phyloP scores from a whole-genome alignment of 164 flowering plant genomes.

The Warburgia ugandensis region DNA sequence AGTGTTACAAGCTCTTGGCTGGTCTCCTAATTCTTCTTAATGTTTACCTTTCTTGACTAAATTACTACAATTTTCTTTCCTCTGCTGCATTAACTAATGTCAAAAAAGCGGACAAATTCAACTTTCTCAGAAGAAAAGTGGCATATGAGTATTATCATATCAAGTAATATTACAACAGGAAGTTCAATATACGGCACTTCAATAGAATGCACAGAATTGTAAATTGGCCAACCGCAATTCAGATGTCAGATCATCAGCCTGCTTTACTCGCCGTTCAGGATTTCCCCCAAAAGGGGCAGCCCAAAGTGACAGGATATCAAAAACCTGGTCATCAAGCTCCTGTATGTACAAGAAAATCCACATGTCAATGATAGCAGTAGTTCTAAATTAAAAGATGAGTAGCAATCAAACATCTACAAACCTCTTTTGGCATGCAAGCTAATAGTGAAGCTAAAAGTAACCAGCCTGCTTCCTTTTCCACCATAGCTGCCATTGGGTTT shows the following conservation, averaged over 20 bases:
- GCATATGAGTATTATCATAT: too few species aligned
- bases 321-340: slow-evolving; percentile 94
- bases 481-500: slow-evolving; percentile 52
- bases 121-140: too few species aligned
- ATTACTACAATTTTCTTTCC: too few species aligned
- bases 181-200: too few species aligned
- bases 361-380: background rate
- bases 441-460: slow-evolving; percentile 70
- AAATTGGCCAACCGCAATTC: slow-evolving; percentile 50
- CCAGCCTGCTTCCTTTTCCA: slow-evolving; percentile 93
- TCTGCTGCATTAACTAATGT: too few species aligned
- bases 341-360: slow-evolving; percentile 21
- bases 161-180: too few species aligned
- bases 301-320: slow-evolving; percentile 91
- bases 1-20: too few species aligned
- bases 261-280: slow-evolving; percentile 33
- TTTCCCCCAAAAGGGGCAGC: slow-evolving; percentile 64
- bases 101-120: too few species aligned
- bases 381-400: background rate
- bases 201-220: background rate
- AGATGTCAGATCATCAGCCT: slow-evolving; percentile 48
- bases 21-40: too few species aligned
- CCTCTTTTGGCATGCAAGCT: slow-evolving; percentile 90
- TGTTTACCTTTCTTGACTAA: too few species aligned
- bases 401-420: slow-evolving; percentile 11